A percentile compares a stretch with the other conserved stretches of the same genome.
phyloP scores from a whole-genome alignment of 2,329 filamentous ascomycete genomes.

The Lanzia echinophila region DNA sequence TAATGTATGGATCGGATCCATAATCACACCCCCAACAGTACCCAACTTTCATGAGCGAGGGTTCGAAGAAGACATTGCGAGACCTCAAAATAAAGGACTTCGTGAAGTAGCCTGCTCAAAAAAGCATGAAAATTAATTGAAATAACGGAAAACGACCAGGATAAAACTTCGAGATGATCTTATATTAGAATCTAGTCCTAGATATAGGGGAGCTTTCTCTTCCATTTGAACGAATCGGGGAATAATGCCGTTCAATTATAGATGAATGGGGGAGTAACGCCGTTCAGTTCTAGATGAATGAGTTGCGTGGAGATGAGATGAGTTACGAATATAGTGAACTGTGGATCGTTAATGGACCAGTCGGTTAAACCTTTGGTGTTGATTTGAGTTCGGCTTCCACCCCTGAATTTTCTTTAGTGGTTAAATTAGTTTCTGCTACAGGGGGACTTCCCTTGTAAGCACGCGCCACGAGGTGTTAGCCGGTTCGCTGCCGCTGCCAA shows the following conservation, averaged over 20 bases:
- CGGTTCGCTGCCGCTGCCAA: no score
- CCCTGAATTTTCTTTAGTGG: no score
- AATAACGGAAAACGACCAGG: background rate
- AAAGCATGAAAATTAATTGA: background rate
- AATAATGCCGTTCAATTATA: background rate
- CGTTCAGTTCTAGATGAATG: constrained; percentile 1
- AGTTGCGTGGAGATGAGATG: constrained; percentile 7
- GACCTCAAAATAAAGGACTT: background rate
- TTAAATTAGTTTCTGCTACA: no score
- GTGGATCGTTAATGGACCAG: background rate
- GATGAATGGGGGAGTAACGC: background rate
- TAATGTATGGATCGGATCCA: background rate
- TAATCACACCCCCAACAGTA: background rate
- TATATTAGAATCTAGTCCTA: background rate
- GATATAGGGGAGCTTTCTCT: background rate
- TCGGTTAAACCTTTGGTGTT: background rate
- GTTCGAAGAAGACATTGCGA: background rate
- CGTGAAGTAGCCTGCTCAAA: background rate
- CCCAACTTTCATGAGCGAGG: constrained; percentile 1
- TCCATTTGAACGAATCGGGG: background rate
- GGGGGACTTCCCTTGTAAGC: no score
- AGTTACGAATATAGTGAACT: constrained; percentile 7
- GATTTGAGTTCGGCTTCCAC: background rate
- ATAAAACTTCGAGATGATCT: background rate
- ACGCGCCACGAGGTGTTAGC: no score